Conservation (phyloP, 179 eudicot genomes). For the Beta corolliflora region DNA sequence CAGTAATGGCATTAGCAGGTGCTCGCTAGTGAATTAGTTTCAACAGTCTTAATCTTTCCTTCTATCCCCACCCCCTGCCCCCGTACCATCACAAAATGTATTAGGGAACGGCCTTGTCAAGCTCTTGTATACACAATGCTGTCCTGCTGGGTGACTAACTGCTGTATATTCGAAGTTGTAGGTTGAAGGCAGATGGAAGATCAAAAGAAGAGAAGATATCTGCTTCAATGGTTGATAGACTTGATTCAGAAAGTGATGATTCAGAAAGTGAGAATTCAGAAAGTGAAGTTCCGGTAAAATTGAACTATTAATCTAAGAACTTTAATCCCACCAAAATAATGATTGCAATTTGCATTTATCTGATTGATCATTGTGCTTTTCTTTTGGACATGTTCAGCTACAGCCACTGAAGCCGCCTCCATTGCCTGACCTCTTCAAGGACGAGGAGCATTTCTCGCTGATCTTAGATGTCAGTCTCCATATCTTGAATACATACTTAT, state of each 20-base stretch:
- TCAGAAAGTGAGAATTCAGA: constrained; percentile 85
- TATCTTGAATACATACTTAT: constrained; percentile 7
- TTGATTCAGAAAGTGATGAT: constrained; percentile 78
- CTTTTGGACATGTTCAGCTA: constrained; percentile 36
- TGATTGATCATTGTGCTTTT: constrained; percentile 10
- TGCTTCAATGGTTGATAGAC: constrained; percentile 82
- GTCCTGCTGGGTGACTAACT: neutral
- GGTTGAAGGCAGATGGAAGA: constrained; percentile 2
- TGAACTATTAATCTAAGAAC: neutral
- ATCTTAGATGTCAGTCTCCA: constrained; percentile 66
- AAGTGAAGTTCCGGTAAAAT: constrained; percentile 60
- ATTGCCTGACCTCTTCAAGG: constrained; percentile 78
- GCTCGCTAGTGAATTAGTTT: no score
- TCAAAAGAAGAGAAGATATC: constrained; percentile 61
- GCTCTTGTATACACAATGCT: no score
- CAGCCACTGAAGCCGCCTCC: constrained; percentile 62
- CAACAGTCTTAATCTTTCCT: no score
- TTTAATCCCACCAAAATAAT: neutral
- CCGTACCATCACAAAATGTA: no score
- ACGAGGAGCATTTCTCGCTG: constrained; percentile 68
- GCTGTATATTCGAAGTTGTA: neutral
- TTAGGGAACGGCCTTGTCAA: no score
- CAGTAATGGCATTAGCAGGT: no score
- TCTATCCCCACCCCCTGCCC: no score
- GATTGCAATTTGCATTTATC: neutral